Evolutionary conservation across 225 moss, liverwort and hornwort species (phyloP).

Genomic region (Takakia lepidozioides): DNA sequence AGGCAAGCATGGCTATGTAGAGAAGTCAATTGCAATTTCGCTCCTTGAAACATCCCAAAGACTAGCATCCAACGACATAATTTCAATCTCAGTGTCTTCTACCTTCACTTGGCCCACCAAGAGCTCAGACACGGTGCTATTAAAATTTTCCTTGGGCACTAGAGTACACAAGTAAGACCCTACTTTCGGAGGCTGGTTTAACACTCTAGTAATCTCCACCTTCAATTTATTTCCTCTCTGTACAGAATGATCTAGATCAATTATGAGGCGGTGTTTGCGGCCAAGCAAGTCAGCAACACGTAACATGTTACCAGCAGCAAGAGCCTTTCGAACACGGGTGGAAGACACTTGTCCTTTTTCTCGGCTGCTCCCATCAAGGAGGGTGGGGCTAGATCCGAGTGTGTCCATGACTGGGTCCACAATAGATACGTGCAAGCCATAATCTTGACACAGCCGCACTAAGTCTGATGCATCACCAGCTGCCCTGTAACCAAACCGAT

Average conservation of each 20-base stretch:
- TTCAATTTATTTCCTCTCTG: conserved; percentile 27
- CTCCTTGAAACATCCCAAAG: too few relatives aligned
- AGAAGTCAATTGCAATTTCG: too few relatives aligned
- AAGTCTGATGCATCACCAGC: conserved; percentile 87
- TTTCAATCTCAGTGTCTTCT: conserved; percentile 25
- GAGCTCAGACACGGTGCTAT: conserved; percentile 9
- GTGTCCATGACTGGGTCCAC: conserved; percentile 89
- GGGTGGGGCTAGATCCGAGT: conserved; percentile 9
- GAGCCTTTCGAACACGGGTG: conserved; percentile 71
- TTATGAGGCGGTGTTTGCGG: conserved; percentile 64
- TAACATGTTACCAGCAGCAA: conserved; percentile 65
- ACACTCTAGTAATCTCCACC: conserved; percentile 47
- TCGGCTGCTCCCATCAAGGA: conserved; percentile 27
- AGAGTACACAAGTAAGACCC: conserved; percentile 59
- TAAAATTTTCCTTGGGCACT: conserved; percentile 16
- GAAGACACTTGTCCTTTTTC: conserved; percentile 95
- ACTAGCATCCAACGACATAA: too few relatives aligned
- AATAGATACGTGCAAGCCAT: conserved; percentile 68
- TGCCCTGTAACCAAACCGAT: conserved; percentile 94
- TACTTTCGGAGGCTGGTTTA: conserved; percentile 72
- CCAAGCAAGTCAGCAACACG: conserved; percentile 67
- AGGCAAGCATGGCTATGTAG: too few relatives aligned
- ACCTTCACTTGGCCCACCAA: conserved; percentile 23
- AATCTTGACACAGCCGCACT: conserved; percentile 68
- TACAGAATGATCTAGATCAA: conserved; percentile 44